Conservation (phyloP, 257 asterid species). For the Eustoma russellianum region DNA sequence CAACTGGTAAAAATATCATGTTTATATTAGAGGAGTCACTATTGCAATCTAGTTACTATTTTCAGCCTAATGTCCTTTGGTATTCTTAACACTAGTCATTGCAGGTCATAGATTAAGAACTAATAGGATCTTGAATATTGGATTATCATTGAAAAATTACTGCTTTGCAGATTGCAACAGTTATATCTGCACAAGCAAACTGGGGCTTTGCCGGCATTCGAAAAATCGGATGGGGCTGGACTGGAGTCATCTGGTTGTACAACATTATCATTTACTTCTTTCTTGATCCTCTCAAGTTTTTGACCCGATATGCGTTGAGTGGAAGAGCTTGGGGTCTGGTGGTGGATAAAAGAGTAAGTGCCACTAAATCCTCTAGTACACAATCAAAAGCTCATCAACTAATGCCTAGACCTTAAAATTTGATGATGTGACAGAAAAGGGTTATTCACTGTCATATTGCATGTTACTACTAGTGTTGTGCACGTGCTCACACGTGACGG, state of each 20-base stretch:
- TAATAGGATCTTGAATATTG: no score
- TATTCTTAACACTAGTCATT: no score
- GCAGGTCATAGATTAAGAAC: no score
- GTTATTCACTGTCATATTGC: no score
- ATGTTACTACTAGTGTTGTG: no score
- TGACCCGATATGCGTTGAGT: constrained; percentile 40
- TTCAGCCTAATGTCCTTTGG: no score
- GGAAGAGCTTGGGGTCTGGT: constrained; percentile 45
- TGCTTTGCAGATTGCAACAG: constrained; percentile 37
- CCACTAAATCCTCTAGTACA: neutral
- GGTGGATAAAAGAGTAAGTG: constrained; percentile 36
- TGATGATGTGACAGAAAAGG: no score
- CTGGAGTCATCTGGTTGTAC: constrained; percentile 46
- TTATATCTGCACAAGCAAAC: constrained; percentile 30
- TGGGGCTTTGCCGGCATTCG: constrained; percentile 34
- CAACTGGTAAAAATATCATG: constrained; percentile 29
- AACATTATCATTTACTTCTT: constrained; percentile 24
- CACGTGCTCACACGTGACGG: no score
- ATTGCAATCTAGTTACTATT: no score
- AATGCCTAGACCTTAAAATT: neutral
- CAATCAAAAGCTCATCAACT: neutral
- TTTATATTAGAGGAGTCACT: no score
- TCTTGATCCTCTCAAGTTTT: constrained; percentile 40
- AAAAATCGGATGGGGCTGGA: constrained; percentile 48
- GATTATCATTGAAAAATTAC: no score